Conservation (phyloP, 1,284 basidiomycete species). For the Ustilago vetiveriae region DNA sequence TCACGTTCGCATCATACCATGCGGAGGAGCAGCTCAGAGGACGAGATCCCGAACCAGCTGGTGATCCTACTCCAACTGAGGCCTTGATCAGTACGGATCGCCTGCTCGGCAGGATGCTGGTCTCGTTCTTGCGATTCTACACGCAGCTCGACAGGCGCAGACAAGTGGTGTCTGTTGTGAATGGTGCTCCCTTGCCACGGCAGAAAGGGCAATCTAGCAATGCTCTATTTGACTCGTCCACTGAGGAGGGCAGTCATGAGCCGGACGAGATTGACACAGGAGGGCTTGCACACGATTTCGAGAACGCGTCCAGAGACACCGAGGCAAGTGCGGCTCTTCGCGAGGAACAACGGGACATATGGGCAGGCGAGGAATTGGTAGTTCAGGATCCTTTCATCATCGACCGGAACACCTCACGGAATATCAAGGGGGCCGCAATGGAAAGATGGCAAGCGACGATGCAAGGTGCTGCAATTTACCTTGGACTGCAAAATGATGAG, state of each 20-base stretch:
- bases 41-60: slow-evolving; percentile 1
- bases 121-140: slow-evolving; percentile 32
- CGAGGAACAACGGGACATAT: slow-evolving; percentile 54
- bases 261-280: not conserved
- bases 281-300: not conserved
- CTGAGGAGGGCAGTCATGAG: slow-evolving; percentile 5
- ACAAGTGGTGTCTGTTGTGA: slow-evolving; percentile 30
- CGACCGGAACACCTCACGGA: slow-evolving; percentile 65
- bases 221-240: slow-evolving; percentile 16
- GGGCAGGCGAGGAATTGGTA: slow-evolving; percentile 59
- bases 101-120: slow-evolving; percentile 31
- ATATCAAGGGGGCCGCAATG: slow-evolving; percentile 43
- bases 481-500: not conserved
- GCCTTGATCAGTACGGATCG: slow-evolving; percentile 3
- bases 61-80: not conserved
- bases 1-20: slow-evolving; percentile 20
- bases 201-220: slow-evolving; percentile 5
- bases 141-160: slow-evolving; percentile 10
- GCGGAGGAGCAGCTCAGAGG: slow-evolving; percentile 7
- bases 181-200: slow-evolving; percentile 22
- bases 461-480: slow-evolving; percentile 12
- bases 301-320: slow-evolving; percentile 11
- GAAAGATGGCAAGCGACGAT: slow-evolving; percentile 29
- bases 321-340: slow-evolving; percentile 9
- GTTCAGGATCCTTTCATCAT: slow-evolving; percentile 68